phyloP scores from a whole-genome alignment of 805 yeast genomes.

The Sugiyamaella floridensis region DNA sequence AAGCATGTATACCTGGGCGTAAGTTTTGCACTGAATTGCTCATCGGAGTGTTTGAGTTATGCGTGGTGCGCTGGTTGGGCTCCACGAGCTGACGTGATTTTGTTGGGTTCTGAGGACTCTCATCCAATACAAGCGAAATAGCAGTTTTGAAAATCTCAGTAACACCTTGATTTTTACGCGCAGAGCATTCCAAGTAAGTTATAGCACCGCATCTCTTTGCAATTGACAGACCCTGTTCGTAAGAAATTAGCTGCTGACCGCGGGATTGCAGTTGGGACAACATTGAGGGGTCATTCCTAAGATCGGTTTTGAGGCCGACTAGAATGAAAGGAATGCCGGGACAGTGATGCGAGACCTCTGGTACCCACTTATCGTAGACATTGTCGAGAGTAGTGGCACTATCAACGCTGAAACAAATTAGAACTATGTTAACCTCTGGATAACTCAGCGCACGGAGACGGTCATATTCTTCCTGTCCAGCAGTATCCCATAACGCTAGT shows the following conservation, averaged over 20 bases:
- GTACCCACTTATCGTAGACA: conserved; percentile 77
- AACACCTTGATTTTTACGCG: conserved; percentile 55
- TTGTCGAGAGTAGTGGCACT: conserved; percentile 57
- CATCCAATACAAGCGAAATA: conserved; percentile 29
- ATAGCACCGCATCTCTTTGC: conserved; percentile 61
- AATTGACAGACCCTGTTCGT: conserved; percentile 43
- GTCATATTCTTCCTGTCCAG: conserved; percentile 84
- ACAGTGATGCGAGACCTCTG: conserved; percentile 79
- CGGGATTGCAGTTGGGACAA: conserved; percentile 19
- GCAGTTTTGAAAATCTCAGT: conserved; percentile 62
- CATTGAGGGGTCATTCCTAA: conserved; percentile 29
- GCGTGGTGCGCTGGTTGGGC: neutral
- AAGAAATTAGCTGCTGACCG: conserved; percentile 24
- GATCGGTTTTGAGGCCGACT: conserved; percentile 79
- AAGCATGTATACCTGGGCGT: too few species aligned
- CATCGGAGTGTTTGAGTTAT: neutral
- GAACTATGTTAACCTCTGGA: conserved; percentile 67
- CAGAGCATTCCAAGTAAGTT: conserved; percentile 73
- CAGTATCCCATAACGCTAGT: conserved; percentile 81
- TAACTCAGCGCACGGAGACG: conserved; percentile 71
- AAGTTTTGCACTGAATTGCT: neutral
- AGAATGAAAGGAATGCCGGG: conserved; percentile 69
- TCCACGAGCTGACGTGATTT: too few species aligned
- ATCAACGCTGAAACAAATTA: conserved; percentile 71
- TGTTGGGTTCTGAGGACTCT: neutral